Conservation (phyloP, 75 land plant genomes). For the Cunninghamia lanceolata region DNA sequence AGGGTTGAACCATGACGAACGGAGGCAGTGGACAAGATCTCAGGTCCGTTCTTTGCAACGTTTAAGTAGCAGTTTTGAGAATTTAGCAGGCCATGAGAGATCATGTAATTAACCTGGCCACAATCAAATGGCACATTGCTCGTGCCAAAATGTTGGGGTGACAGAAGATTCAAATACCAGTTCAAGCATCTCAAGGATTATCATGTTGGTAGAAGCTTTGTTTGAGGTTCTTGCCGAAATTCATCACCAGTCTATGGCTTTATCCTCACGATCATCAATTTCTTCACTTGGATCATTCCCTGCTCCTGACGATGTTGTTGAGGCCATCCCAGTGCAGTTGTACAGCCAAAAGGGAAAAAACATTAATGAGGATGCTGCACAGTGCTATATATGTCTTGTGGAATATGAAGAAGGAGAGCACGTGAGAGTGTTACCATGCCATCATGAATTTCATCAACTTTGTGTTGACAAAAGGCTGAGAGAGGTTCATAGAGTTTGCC, state of each 20-base stretch:
- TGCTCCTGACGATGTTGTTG: conserved; percentile 81
- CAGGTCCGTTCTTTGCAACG: too few relatives aligned
- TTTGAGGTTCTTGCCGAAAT: conserved; percentile 97
- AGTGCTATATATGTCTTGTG: conserved; percentile 89
- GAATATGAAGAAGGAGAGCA: conserved; percentile 94
- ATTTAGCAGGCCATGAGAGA: too few relatives aligned
- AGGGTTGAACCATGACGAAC: too few relatives aligned
- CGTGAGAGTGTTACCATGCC: conserved; percentile 74
- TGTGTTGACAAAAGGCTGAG: conserved; percentile 95
- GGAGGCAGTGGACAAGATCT: too few relatives aligned
- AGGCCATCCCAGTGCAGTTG: conserved; percentile 58
- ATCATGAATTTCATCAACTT: conserved; percentile 79
- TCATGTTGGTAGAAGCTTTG: too few relatives aligned
- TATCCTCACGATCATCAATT: conserved; percentile 65
- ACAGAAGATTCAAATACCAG: too few relatives aligned
- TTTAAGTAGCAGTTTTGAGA: too few relatives aligned
- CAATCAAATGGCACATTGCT: too few relatives aligned
- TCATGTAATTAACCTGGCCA: too few relatives aligned
- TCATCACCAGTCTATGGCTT: conserved; percentile 87
- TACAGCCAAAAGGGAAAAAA: conserved; percentile 37
- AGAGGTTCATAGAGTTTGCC: conserved; percentile 86
- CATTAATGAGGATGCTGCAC: conserved; percentile 59
- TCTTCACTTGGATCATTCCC: conserved; percentile 78
- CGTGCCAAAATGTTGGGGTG: too few relatives aligned
- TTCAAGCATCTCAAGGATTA: too few relatives aligned